Conservation (phyloP, 169 alveolate species). For the Cytauxzoon felis region DNA sequence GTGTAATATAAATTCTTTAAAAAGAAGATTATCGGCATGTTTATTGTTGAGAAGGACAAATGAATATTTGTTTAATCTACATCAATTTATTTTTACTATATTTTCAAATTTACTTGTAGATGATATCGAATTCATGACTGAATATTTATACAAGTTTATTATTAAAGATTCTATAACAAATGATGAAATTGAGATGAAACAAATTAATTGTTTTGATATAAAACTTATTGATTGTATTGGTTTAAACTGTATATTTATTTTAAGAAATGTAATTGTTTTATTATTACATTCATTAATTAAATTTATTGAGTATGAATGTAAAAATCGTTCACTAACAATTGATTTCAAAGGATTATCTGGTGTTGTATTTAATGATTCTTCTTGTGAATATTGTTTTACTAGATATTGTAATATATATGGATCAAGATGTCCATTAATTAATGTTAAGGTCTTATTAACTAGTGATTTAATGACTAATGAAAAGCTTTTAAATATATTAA, state of each 20-base stretch:
- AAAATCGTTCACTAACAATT: no score
- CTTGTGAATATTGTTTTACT: neutral
- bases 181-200: neutral
- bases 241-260: neutral
- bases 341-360: neutral
- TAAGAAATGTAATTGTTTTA: neutral
- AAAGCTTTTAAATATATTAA: neutral
- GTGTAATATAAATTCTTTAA: no score
- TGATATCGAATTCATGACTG: neutral
- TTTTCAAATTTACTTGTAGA: neutral
- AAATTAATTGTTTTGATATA: constrained; percentile 8
- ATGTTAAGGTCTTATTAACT: neutral
- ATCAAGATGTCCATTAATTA: neutral
- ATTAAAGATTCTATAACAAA: neutral
- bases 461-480: neutral
- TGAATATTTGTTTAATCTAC: constrained; percentile 32
- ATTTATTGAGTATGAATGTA: no score
- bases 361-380: neutral
- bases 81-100: constrained; percentile 7
- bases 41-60: constrained; percentile 51
- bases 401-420: neutral
- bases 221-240: constrained; percentile 11
- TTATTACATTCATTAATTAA: no score
- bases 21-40: no score
- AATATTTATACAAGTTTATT: constrained; percentile 8